Conservation (phyloP, 768 basidiomycete species). For the Lactarius sp. region DNA sequence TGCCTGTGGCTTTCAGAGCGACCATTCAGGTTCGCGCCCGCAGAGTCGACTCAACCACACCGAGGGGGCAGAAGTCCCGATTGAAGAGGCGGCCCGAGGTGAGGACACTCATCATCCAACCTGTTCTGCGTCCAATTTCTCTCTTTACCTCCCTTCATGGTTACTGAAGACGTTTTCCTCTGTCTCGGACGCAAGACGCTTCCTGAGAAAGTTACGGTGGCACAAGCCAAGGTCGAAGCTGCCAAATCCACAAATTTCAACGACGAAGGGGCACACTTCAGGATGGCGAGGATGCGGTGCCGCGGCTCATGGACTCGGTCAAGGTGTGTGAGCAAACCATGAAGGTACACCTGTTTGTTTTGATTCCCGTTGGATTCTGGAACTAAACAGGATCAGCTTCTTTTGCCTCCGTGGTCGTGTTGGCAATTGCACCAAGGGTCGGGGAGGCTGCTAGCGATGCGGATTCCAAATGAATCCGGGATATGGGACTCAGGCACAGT, state of each 20-base stretch:
- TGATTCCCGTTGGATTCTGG: not conserved
- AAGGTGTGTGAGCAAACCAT: slow-evolving; percentile 23
- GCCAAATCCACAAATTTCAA: slow-evolving; percentile 19
- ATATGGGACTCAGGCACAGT: slow-evolving; percentile 3
- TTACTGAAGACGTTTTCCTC: not conserved
- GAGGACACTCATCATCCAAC: slow-evolving; percentile 26
- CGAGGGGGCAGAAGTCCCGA: slow-evolving; percentile 29
- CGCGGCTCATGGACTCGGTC: slow-evolving; percentile 23
- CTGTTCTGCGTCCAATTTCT: slow-evolving; percentile 21
- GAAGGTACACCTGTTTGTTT: slow-evolving; percentile 8
- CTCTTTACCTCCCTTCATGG: too few species aligned
- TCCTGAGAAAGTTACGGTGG: slow-evolving; percentile 27
- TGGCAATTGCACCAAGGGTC: slow-evolving; percentile 4
- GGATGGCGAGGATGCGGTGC: slow-evolving; percentile 14
- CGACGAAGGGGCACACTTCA: slow-evolving; percentile 25
- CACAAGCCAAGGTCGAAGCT: slow-evolving; percentile 25
- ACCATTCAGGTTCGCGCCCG: too few species aligned
- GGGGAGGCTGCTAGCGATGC: not conserved
- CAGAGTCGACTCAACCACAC: slow-evolving; percentile 6
- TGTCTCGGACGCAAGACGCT: slow-evolving; percentile 25
- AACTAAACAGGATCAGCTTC: not conserved
- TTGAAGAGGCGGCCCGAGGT: slow-evolving; percentile 24
- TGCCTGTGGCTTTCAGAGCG: too few species aligned
- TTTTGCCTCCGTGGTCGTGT: not conserved
- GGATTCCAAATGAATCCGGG: not conserved